Evolutionary conservation across 2,329 filamentous ascomycete species (phyloP), one percentile per base, ranked within the genome.

Genomic region (Colletotrichum zoysiae): DNA sequence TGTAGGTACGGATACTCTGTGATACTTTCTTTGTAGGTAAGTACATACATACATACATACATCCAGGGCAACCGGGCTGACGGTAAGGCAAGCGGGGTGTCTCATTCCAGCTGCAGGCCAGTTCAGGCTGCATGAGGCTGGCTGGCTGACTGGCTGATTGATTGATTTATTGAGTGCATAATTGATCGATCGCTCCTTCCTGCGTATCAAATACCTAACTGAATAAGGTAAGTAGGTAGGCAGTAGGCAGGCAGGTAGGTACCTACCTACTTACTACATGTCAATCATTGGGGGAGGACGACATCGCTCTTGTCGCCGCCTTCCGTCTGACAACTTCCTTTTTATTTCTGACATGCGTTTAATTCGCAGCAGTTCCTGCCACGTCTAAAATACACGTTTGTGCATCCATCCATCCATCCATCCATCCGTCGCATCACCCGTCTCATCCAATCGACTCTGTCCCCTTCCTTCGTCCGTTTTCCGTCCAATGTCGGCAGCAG

Each of bases 31-130:
- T 12, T 40, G 5, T 38, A 8, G 8, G 11, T 38, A 8, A 1
- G 11, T 38, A 5, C 11, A 38, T 11, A 38, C 7, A 38, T 38
- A 38, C 35, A 38, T 26, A 26, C 26, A 30, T 48, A 23, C 46
- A 46, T 46, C n/a, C 23, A 20, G 33, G 50, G 50, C 50, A 42
- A 55, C 26, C 16, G 30, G n/a, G 58, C 59, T 50, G 30, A 46
- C 20, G 33, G 48, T n/a, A 53, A 53, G 60, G 60, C 60, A 40
- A 51, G 26, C 62, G 51, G 48, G 50, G 62, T 65, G 62, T 65
- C 50, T 65, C 38, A 35, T 65, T 44, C 50, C 62, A 56, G 62
- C 51, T 65, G 38, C 20, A 23, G 33, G 14, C 8, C 40, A 23
- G 33, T 20, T 5, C 40, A 30, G 33, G 11, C 12, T 35, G 30